phyloP scores from a whole-genome alignment of 2,329 filamentous ascomycete species.

The Didymella glomerata region DNA sequence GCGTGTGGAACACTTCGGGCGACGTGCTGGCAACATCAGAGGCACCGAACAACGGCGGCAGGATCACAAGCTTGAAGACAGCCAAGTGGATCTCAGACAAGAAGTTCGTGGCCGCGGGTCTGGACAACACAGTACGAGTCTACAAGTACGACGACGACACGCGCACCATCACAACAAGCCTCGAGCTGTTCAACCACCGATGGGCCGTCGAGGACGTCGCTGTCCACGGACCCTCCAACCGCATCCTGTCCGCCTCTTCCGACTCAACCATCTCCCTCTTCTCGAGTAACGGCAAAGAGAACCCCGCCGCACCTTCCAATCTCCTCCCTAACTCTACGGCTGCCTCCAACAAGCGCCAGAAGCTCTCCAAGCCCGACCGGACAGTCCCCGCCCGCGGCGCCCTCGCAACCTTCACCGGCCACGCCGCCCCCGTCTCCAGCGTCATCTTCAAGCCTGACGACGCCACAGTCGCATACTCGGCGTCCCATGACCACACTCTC shows the following conservation, averaged over 20 bases:
- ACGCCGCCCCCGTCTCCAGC: slow-evolving; percentile 78
- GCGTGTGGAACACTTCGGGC: slow-evolving; percentile 89
- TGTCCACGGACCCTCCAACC: slow-evolving; percentile 75
- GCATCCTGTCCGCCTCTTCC: slow-evolving; percentile 83
- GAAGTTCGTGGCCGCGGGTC: slow-evolving; percentile 81
- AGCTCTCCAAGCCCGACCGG: slow-evolving; percentile 66
- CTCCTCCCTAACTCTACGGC: slow-evolving; percentile 73
- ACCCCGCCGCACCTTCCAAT: slow-evolving; percentile 74
- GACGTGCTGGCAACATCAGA: slow-evolving; percentile 81
- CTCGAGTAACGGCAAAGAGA: slow-evolving; percentile 79
- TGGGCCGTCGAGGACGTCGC: slow-evolving; percentile 77
- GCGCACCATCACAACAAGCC: slow-evolving; percentile 70
- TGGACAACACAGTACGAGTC: slow-evolving; percentile 85
- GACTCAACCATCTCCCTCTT: slow-evolving; percentile 90
- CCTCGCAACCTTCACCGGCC: slow-evolving; percentile 74
- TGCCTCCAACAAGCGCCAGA: slow-evolving; percentile 77
- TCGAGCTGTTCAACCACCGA: slow-evolving; percentile 86
- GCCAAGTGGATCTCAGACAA: slow-evolving; percentile 81
- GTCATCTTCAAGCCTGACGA: slow-evolving; percentile 87
- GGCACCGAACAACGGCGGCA: slow-evolving; percentile 67
- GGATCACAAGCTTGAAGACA: slow-evolving; percentile 76
- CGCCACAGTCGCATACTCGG: slow-evolving; percentile 87
- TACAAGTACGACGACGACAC: slow-evolving; percentile 85
- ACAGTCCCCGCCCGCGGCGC: slow-evolving; percentile 78
- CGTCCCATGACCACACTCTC: slow-evolving; percentile 89